Percentiles rank a stretch among this genome's conserved stretches.
These are phyloP conservation scores for Trichosphaerium sp. DNA, from an alignment of 78 protist genomes.

Conservation along the genomic window DNA sequence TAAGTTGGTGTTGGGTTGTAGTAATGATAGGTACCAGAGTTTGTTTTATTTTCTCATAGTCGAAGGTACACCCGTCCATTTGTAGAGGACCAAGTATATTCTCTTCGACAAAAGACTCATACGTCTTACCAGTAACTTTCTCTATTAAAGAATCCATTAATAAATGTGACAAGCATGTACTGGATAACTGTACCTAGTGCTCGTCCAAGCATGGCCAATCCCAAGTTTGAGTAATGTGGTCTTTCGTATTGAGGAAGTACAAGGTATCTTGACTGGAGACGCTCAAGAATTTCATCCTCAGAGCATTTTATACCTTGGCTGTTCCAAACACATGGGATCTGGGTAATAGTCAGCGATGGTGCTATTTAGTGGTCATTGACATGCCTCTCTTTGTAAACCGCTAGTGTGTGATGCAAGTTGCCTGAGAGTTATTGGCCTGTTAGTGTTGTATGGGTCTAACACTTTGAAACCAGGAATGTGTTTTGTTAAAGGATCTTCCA, in stretches of 20 bases:
- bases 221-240: slow-evolving; percentile 28
- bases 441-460: not conserved
- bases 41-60: not conserved
- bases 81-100: slow-evolving; percentile 18
- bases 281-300: not conserved
- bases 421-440: slow-evolving; percentile 10
- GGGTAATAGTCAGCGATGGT: no score
- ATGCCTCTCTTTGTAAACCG: slow-evolving; percentile 25
- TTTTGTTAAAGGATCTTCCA: slow-evolving; percentile 14
- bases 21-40: not conserved
- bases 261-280: not conserved
- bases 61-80: slow-evolving; percentile 10
- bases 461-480: slow-evolving; percentile 12
- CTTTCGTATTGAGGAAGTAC: slow-evolving; percentile 14
- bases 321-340: slow-evolving; percentile 21
- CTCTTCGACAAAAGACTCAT: slow-evolving; percentile 6
- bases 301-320: slow-evolving; percentile 1
- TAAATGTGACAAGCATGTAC: no score
- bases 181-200: slow-evolving; percentile 1
- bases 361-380: no score
- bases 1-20: no score
- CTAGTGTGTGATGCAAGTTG: slow-evolving; percentile 18
- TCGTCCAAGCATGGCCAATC: slow-evolving; percentile 11
- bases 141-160: no score
- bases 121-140: no score